Evolutionary conservation across 2,329 filamentous ascomycete genomes (phyloP), one percentile per base, ranked within the genome.

Genomic region (Penicillium sclerotiorum): DNA sequence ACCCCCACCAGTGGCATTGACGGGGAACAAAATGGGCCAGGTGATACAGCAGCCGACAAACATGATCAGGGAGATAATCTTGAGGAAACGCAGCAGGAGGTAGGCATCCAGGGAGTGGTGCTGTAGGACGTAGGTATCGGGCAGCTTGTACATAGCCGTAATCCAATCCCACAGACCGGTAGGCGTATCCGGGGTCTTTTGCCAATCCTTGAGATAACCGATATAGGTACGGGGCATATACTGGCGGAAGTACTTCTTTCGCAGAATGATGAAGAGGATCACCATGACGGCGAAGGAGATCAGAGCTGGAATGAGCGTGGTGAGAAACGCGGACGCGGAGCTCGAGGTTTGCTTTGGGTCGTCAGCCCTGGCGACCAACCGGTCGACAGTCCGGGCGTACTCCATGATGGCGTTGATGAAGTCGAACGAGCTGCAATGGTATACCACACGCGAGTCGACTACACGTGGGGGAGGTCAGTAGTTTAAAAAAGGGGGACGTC

Each of bases 81-180:
- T 90, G 56, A 97, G 75, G 65, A 93, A 96, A 28, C 93, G 90
- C 22, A 97, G 79, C 69, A 95, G 90, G 44, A 97, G 84, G 71
- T 93, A 97, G 25, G 88, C 89, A 68, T 99, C 93, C 55, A 99
- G 82, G 0, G 91, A 95, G 68, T 93, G 90, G 74, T 96, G 90
- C 64, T 94, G 89, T 18, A 97, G 82, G 21, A 92, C 84, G 64
- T 89, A 90, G 33, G 85, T 85, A 67, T 97, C 92, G 3, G 81
- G 77, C 17, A 85, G 70, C 60, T 80, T 81, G 74, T 83, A 87
- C 72, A 90, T 88, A 11, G 80, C 75, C 8, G 73, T 72, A 50
- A 90, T 70, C 88, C 88, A 91, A 59, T 87, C 82, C 61, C 88
- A 74, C 38, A 84, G 67, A 46, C 87, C 86, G 21, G 67, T 76